phyloP scores from a whole-genome alignment of 108 stramenopile genomes.

The Cyclotella atomus region DNA sequence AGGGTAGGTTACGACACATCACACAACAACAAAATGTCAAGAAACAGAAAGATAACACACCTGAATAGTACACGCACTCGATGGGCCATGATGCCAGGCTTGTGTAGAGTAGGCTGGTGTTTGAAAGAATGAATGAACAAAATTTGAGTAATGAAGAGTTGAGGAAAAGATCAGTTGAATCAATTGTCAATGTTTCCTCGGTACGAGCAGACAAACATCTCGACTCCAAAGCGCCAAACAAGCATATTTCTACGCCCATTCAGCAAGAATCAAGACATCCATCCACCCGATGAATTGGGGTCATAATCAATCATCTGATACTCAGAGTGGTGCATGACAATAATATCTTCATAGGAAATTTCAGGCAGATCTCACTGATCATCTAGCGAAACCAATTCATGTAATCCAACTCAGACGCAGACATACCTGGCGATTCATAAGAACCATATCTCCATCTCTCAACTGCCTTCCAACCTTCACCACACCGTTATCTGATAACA shows the following conservation, averaged over 20 bases:
- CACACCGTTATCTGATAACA: slow-evolving; percentile 71
- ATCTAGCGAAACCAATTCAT: neutral
- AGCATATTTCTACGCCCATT: slow-evolving; percentile 73
- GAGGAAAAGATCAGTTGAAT: too few relatives aligned
- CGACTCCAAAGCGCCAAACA: slow-evolving; percentile 27
- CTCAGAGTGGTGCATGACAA: slow-evolving; percentile 95
- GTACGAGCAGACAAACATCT: slow-evolving; percentile 49
- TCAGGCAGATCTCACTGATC: neutral
- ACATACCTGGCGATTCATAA: slow-evolving; percentile 97
- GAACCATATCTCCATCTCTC: slow-evolving; percentile 93
- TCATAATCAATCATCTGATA: slow-evolving; percentile 84
- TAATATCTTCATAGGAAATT: slow-evolving; percentile 66
- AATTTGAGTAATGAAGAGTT: too few relatives aligned
- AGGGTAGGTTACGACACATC: too few relatives aligned
- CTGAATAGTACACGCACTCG: slow-evolving; percentile 91
- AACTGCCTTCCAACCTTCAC: slow-evolving; percentile 97
- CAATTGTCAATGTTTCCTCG: slow-evolving; percentile 64
- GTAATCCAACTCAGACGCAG: neutral
- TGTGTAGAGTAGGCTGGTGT: slow-evolving; percentile 96
- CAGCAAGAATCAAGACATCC: slow-evolving; percentile 20
- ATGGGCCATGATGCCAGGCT: slow-evolving; percentile 99
- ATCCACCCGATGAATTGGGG: slow-evolving; percentile 52
- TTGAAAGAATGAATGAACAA: too few relatives aligned
- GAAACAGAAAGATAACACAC: neutral
- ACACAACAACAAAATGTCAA: too few relatives aligned